phyloP scores from a whole-genome alignment of 345 rosid species.

The Cardamine resedifolia region DNA sequence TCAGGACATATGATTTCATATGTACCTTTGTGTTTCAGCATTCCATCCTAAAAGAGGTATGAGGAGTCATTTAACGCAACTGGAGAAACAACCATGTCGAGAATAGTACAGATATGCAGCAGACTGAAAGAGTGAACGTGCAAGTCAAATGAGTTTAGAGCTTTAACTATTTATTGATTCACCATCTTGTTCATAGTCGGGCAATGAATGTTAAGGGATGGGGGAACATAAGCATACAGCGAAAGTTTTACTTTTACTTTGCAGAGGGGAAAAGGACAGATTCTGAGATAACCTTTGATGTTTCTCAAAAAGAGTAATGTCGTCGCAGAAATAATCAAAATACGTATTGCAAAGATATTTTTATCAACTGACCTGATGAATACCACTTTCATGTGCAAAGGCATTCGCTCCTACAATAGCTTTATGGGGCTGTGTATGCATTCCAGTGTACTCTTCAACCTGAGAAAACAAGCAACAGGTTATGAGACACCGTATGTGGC shows the following conservation, averaged over 20 bases:
- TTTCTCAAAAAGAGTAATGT: constrained; percentile 2
- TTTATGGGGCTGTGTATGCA: constrained; percentile 90
- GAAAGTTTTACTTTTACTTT: background rate
- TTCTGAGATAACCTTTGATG: background rate
- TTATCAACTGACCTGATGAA: constrained; percentile 69
- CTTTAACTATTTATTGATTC: background rate
- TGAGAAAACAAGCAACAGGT: constrained; percentile 24
- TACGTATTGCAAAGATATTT: background rate
- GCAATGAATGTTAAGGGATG: background rate
- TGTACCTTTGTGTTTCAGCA: constrained; percentile 88
- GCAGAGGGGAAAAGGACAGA: background rate
- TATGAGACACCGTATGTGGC: background rate
- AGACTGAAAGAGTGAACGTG: constrained; percentile 15
- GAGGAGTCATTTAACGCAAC: background rate
- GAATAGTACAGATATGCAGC: background rate
- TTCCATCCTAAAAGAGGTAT: constrained; percentile 69
- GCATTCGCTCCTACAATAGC: constrained; percentile 98
- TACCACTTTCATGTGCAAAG: constrained; percentile 96
- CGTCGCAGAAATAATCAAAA: constrained; percentile 8
- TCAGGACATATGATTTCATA: constrained; percentile 91
- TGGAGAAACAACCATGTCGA: background rate
- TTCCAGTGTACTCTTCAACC: constrained; percentile 96
- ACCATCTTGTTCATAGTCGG: background rate
- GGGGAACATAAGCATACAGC: constrained; percentile 1
- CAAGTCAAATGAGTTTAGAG: constrained; percentile 1